Base-by-base conservation (phyloP, 2,329 filamentous ascomycete genomes). In the Chrysosporium queenslandicum region DNA sequence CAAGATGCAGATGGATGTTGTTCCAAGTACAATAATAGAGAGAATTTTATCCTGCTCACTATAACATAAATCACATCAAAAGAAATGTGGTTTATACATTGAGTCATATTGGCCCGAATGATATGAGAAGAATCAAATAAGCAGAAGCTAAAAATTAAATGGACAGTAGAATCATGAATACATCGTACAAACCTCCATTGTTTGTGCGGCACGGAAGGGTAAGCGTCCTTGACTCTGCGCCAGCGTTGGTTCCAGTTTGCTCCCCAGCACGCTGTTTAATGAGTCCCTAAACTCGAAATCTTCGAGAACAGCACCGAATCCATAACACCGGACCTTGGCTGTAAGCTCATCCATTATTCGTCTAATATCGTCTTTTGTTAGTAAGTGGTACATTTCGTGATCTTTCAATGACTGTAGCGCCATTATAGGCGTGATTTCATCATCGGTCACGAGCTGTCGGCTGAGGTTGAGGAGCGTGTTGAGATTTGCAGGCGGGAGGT, bases 371-470 rank as follows among this genome's bases (percentile, higher is more conserved):
- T 80, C 77, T 48, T 71, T 68, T 14, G 74, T 80, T 58, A 96
- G 70, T 59, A 85, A 80, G 4, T 66, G 65, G 57, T 90, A 81
- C 56, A 84, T 76, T 34, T 85, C 80, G 67, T 92, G 83, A 42
- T 76, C 77, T 56, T 88, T 73, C 46, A 97, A 77, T 70, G 87
- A 85, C 46, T 87, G 85, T 81, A 92, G 91, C 0, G 90, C 90
- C 87, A 94, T 94, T 59, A 96, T 86, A 0, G 92, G 92, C 16
- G 91, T 97, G 62, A 97, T 87, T 53, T 74, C 71, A 49, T 88
- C 88, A 56, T 92, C 87, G 1, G 92, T 80, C 60, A 92, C 83
- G 23, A 96, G 76, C 60, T 83, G 82, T 60, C 83, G 80, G 71
- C 88, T 95, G 52, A 96, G 77, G 64, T 94, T 86, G 55, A 96